Evolutionary conservation across 1,139 yeast genomes (phyloP).

Genomic region (Yamadazyma pseudoaaseri): DNA sequence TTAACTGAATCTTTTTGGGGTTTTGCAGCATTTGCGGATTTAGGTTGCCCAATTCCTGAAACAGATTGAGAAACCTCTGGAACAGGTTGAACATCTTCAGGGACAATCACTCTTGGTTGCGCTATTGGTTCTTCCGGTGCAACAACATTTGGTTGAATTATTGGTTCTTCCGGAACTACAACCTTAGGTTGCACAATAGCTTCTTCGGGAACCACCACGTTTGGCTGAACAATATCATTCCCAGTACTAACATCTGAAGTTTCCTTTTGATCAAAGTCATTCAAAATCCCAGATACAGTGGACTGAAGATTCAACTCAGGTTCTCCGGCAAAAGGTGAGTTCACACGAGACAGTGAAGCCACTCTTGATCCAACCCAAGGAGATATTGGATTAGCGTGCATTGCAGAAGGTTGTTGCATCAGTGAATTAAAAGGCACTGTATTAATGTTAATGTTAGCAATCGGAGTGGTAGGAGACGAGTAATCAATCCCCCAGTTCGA

Average conservation of each 20-base stretch:
- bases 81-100: constrained; percentile 10
- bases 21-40: neutral
- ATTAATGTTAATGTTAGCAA: constrained; percentile 21
- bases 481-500: constrained; percentile 41
- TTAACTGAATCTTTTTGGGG: constrained; percentile 2
- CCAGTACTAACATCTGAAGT: constrained; percentile 1
- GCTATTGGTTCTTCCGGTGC: constrained; percentile 4
- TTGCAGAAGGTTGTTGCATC: constrained; percentile 5
- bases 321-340: constrained; percentile 39
- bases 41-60: neutral
- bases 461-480: constrained; percentile 30
- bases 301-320: constrained; percentile 1
- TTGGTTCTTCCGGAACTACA: constrained; percentile 7
- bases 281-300: constrained; percentile 20
- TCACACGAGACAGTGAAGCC: constrained; percentile 38
- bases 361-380: constrained; percentile 36
- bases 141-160: constrained; percentile 3
- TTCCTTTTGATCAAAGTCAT: constrained; percentile 21
- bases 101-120: constrained; percentile 13
- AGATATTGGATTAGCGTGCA: constrained; percentile 43
- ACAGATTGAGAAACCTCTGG: neutral
- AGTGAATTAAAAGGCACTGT: constrained; percentile 1
- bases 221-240: constrained; percentile 4
- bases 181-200: constrained; percentile 11
- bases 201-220: constrained; percentile 4